Conservation (phyloP, 2,329 filamentous ascomycete genomes). For the Penicillium sp. region DNA sequence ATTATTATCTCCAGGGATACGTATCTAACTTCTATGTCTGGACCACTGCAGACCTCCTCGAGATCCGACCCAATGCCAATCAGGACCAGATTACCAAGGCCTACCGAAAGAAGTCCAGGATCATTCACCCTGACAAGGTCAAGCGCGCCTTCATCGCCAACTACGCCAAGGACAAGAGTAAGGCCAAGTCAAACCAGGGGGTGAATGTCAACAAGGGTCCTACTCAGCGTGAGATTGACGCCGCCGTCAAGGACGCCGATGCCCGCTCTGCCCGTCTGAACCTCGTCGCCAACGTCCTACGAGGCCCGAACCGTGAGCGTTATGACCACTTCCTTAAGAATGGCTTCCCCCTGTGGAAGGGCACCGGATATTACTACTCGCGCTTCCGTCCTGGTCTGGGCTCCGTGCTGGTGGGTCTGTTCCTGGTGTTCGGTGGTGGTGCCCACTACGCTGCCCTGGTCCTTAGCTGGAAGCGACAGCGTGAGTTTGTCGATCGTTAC, state of each 20-base stretch:
- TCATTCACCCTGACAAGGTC: slow-evolving; percentile 93
- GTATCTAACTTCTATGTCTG: slow-evolving; percentile 1
- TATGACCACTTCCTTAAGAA: slow-evolving; percentile 94
- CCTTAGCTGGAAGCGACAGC: slow-evolving; percentile 84
- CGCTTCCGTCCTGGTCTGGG: slow-evolving; percentile 88
- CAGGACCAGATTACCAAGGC: slow-evolving; percentile 91
- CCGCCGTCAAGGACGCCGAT: slow-evolving; percentile 75
- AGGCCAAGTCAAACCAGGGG: slow-evolving; percentile 57
- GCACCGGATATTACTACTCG: slow-evolving; percentile 96
- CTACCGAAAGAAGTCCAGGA: slow-evolving; percentile 81
- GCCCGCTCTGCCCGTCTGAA: slow-evolving; percentile 81
- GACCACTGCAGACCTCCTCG: slow-evolving; percentile 66
- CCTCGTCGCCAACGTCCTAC: slow-evolving; percentile 81
- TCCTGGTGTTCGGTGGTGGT: slow-evolving; percentile 77
- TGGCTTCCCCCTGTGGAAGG: slow-evolving; percentile 95
- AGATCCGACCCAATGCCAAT: slow-evolving; percentile 68
- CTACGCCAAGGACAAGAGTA: slow-evolving; percentile 55
- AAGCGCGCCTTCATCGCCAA: slow-evolving; percentile 76
- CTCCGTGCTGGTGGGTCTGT: slow-evolving; percentile 76
- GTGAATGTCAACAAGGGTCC: slow-evolving; percentile 70
- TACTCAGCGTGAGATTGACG: slow-evolving; percentile 70
- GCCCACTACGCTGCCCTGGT: slow-evolving; percentile 84
- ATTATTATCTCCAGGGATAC: not conserved
- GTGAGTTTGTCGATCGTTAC: slow-evolving; percentile 87
- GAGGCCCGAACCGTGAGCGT: slow-evolving; percentile 74